These are phyloP conservation scores for Leptosphaerulina australis DNA, from an alignment of 2,329 filamentous ascomycete species.

Conservation along the genomic window DNA sequence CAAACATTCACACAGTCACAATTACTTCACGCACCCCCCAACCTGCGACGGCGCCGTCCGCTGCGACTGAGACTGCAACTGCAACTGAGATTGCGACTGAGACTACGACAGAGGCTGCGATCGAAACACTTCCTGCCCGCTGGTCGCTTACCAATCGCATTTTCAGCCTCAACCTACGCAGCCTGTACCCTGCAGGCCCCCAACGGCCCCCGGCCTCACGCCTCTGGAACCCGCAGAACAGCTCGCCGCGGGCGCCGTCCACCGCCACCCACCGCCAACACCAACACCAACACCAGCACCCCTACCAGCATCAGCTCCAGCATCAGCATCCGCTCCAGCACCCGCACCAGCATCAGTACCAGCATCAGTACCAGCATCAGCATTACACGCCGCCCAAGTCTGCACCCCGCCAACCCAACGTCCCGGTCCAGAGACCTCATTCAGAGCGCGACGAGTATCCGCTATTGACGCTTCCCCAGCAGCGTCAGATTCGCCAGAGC, in stretches of 20 bases:
- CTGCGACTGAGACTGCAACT: constrained; percentile 31
- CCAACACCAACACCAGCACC: constrained; percentile 17
- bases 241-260: constrained; percentile 57
- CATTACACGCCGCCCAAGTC: constrained; percentile 9
- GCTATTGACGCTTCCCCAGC: constrained; percentile 63
- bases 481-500: constrained; percentile 58
- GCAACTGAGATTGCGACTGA: constrained; percentile 12
- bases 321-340: constrained; percentile 1
- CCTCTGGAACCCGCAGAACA: constrained; percentile 67
- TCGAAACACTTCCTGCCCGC: constrained; percentile 41
- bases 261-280: constrained; percentile 41
- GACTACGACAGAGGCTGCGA: constrained; percentile 21
- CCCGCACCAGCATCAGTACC: constrained; percentile 41
- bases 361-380: background rate
- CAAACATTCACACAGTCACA: constrained; percentile 27
- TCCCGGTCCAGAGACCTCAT: constrained; percentile 49
- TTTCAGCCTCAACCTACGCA: constrained; percentile 46
- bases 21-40: constrained; percentile 37
- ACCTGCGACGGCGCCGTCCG: constrained; percentile 28
- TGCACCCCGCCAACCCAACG: constrained; percentile 48
- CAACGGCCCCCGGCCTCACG: constrained; percentile 55
- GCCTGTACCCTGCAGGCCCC: constrained; percentile 28
- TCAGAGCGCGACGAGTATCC: constrained; percentile 59
- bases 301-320: constrained; percentile 38
- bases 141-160: constrained; percentile 52